Percentiles rank a stretch among this genome's conserved stretches.
Evolutionary conservation across 225 moss, liverwort and hornwort genomes (phyloP).

Genomic region (Polytrichum formosum): DNA sequence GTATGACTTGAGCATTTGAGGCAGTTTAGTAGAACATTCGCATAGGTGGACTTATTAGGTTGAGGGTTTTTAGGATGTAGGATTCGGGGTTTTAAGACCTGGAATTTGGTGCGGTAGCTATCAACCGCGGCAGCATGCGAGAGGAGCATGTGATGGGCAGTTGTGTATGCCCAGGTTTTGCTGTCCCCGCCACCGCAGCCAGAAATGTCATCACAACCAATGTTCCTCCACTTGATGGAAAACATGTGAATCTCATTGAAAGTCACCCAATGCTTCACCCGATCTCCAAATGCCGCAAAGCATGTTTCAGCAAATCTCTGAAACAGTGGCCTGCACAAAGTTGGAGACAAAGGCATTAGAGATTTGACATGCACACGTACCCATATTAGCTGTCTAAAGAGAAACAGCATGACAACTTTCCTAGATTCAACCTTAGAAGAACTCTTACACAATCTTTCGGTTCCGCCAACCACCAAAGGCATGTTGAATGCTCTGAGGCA

Average conservation of each 20-base stretch:
- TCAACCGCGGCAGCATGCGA: slow-evolving; percentile 55
- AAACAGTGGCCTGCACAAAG: slow-evolving; percentile 29
- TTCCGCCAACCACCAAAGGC: slow-evolving; percentile 54
- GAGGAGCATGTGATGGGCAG: slow-evolving; percentile 50
- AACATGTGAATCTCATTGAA: slow-evolving; percentile 48
- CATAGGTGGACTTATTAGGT: no score
- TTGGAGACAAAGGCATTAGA: background rate
- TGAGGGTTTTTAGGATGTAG: no score
- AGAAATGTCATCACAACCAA: slow-evolving; percentile 10
- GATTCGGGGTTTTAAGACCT: slow-evolving; percentile 16
- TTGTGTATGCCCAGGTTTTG: slow-evolving; percentile 30
- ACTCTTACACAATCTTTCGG: slow-evolving; percentile 54
- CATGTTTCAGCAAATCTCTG: slow-evolving; percentile 38
- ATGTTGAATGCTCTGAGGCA: slow-evolving; percentile 62
- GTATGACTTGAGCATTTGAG: no score
- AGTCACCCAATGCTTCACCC: slow-evolving; percentile 64
- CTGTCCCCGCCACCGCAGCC: slow-evolving; percentile 7
- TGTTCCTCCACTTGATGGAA: slow-evolving; percentile 15
- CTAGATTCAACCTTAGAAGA: background rate
- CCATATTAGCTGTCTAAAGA: no score
- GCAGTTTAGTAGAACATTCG: no score
- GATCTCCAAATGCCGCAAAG: slow-evolving; percentile 52
- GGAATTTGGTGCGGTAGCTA: slow-evolving; percentile 41
- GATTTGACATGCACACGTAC: no score
- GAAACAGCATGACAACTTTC: no score